Evolutionary conservation across 1,284 basidiomycete genomes (phyloP).

Genomic region (Stereum hirsutum): DNA sequence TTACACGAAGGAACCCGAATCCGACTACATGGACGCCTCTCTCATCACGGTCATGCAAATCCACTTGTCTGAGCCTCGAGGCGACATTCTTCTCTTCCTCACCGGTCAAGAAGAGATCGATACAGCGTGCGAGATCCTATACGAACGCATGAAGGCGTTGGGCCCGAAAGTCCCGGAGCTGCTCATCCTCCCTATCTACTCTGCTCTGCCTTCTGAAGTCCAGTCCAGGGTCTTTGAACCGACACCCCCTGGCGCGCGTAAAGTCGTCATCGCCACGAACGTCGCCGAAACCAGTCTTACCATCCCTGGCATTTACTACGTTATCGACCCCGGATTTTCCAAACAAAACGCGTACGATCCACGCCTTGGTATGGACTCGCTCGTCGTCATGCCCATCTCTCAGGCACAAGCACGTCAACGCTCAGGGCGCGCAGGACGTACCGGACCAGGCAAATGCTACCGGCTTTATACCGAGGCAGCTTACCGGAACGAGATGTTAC

Average conservation of each 20-base stretch:
- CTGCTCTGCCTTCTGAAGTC: slow-evolving; percentile 94
- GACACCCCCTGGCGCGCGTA: slow-evolving; percentile 91
- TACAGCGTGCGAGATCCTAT: slow-evolving; percentile 93
- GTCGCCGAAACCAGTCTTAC: slow-evolving; percentile 98
- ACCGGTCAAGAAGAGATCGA: slow-evolving; percentile 99
- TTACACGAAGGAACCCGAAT: slow-evolving; percentile 97
- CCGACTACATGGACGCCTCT: slow-evolving; percentile 97
- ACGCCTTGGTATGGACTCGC: slow-evolving; percentile 94
- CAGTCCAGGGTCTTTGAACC: slow-evolving; percentile 98
- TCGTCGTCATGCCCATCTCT: slow-evolving; percentile 98
- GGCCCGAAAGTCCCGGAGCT: slow-evolving; percentile 97
- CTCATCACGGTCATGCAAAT: slow-evolving; percentile 99
- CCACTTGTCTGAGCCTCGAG: slow-evolving; percentile 94
- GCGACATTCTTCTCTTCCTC: slow-evolving; percentile 93
- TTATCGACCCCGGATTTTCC: slow-evolving; percentile 96
- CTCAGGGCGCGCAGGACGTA: slow-evolving; percentile 92
- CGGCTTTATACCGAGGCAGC: slow-evolving; percentile 97
- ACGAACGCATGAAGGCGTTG: slow-evolving; percentile 96
- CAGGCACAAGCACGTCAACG: slow-evolving; percentile 97
- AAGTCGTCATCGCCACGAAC: slow-evolving; percentile 98
- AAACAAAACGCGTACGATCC: slow-evolving; percentile 99
- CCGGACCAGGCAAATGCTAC: slow-evolving; percentile 98
- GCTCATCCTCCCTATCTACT: slow-evolving; percentile 95
- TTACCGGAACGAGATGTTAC: slow-evolving; percentile 97
- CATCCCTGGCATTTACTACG: slow-evolving; percentile 98